A percentile compares a stretch with the other conserved stretches of the same genome.
Evolutionary conservation across 306 rosid genomes (phyloP).

Genomic region (Geum urbanum): DNA sequence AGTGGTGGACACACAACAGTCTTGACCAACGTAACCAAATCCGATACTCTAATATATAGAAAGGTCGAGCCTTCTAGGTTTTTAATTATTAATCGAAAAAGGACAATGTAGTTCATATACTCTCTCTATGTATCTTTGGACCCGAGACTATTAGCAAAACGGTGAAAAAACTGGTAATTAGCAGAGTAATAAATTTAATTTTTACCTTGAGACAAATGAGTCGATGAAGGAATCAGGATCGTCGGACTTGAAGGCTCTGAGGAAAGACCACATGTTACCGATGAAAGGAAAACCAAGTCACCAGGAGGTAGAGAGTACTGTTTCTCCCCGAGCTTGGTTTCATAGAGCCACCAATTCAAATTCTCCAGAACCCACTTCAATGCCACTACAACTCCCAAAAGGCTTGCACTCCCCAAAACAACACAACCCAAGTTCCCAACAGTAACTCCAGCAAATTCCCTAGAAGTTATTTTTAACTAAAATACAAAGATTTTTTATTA

Average conservation of each 20-base stretch:
- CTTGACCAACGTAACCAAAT: too few species aligned
- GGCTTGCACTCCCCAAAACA: conserved; percentile 11
- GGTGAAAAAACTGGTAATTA: too few species aligned
- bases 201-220: conserved; percentile 60
- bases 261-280: conserved; percentile 97
- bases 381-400: conserved; percentile 15
- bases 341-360: conserved; percentile 60
- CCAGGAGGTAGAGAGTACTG: conserved; percentile 77
- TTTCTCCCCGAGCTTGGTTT: conserved; percentile 46
- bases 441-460: too few species aligned
- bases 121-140: too few species aligned
- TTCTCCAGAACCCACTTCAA: conserved; percentile 39
- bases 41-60: too few species aligned
- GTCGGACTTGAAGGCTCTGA: conserved; percentile 71
- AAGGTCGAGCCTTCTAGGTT: too few species aligned
- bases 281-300: conserved; percentile 86
- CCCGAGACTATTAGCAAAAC: too few species aligned
- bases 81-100: too few species aligned
- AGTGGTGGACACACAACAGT: too few species aligned
- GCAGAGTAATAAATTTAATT: not conserved
- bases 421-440: conserved; percentile 16
- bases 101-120: too few species aligned
- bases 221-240: conserved; percentile 77
- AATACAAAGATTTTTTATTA: too few species aligned
- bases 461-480: too few species aligned